Evolutionary conservation across 73 alveolate genomes (phyloP), one percentile per base, ranked within the genome.

Genomic region (Breviolum minutum): DNA sequence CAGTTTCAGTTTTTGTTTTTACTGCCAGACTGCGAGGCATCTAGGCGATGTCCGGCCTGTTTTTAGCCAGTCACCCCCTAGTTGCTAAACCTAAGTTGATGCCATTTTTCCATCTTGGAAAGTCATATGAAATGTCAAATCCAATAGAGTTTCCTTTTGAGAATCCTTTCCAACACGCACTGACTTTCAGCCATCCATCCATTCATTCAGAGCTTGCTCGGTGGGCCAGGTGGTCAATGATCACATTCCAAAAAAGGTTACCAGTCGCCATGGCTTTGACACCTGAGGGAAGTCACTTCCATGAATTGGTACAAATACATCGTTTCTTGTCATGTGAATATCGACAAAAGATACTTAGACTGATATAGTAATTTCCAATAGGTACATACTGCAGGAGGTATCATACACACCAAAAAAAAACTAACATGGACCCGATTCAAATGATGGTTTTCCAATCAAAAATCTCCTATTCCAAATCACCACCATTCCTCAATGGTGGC

Each of bases 141-240:
- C n/a, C 32, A 71, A 71, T 2, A 24, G 27, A 24, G 2, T 24
- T 4, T 24, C 5, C 2, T 40, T 70, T 70, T 70, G n/a, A 24
- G 80, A 69, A 20, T 69, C 27, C 80, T 69, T 2, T 2, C 87
- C 13, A n/a, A 27, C 87, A n/a, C 61, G 54, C 30, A 6, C 22
- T 20, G 10, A n/a, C n/a, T 10, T 77, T 26, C 48, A 32, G 48
- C 91, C 77, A 68, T 17, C 77, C 17, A 22, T 22, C 1, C 77
- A 11, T 40, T 40, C 54, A 40, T 40, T 40, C 54, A 40, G 54
- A 40, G 54, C 54, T 40, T 73, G 40, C 97, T 8, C 97, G 97
- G 30, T 90, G 97, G 20, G 97, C 97, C 77, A 90, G 32, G 97
- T 90, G 97, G 81, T 90, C 97, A 32, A 90, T 90, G 88, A 90